Evolutionary conservation across 192 early-diverging fungal species (phyloP), one percentile per base, ranked within the genome.

Genomic region (Radiomyces spectabilis): DNA sequence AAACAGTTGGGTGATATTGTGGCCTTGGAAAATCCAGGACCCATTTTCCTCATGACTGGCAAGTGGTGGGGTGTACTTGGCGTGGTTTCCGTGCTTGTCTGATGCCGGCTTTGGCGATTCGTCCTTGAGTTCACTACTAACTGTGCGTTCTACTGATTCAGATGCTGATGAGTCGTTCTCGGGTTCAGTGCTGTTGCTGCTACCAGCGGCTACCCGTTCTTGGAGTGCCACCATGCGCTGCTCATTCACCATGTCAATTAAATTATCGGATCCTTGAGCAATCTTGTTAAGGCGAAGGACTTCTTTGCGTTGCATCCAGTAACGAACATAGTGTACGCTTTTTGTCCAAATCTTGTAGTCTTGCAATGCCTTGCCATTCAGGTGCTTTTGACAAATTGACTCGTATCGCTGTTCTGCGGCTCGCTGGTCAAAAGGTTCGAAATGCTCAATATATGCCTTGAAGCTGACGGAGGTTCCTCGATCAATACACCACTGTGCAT

Each of bases 391-490:
- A 22, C 41, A 43, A 26, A 43, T 49, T 38, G 45, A 48, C 26
- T 48, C 43, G 38, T 43, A 57, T 39, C 55, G 32, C 37, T 57
- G 43, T 41, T 57, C 40, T 32, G 55, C 55, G 29, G 29, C 40
- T 13, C 42, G 41, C 33, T 41, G 40, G 37, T 57, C 55, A 46
- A 57, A 37, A 13, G 29, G 42, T 25, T 57, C 55, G 19, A 42
- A 57, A 15, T 35, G 30, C 39, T 57, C 55, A 39, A 57, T 57
- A 47, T 43, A 57, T 5, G 29, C 45, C 31, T 38, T 57, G 55
- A 57, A 57, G 12, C 30, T 43, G 26, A 57, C 21, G 55, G 6
- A 31, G 31, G 30, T 16, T 8, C 40, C 41, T 31, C 44, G 55
- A 34, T 48, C 55, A 39, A 48, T 29, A 38, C 55, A 57, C 55